Evolutionary conservation across 2,329 filamentous ascomycete species (phyloP), one percentile per base, ranked within the genome.

Genomic region (Fusarium scirpi): DNA sequence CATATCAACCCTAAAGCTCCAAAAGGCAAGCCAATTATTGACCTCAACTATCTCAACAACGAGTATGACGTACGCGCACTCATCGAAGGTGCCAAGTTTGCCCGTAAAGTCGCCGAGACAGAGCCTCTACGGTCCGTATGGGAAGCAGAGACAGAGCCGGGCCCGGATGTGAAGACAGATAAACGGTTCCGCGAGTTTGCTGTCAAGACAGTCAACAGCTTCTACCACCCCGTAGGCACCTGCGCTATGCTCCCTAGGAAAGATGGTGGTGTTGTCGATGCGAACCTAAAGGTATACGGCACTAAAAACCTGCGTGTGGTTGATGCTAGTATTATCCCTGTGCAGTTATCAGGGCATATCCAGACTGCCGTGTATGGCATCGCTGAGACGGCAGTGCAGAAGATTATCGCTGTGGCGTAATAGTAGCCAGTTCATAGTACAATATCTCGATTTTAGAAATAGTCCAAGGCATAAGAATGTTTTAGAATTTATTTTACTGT

Each of bases 321-420:
- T 40, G 48, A 60, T 55, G 57, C 57, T n/a, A 55, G 57, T n/a
- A 55, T 60, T 8, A 60, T 60, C 3, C 57, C 57, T 3, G 49
- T 60, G 1, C 57, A 55, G 30, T 12, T 55, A 5, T 55, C 57
- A 2, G 57, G 49, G 3, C 57, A 60, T 29, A 55, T 55, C 22
- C 41, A 55, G 24, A 60, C 57, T 3, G 49, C 57, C 1, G 57
- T 55, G 2, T 60, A 60, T 60, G 57, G 49, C 2, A 47, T 60
- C 12, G 57, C 57, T 0, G 57, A 60, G 22, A 55, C 29, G 3
- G 56, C 47, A 3, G 47, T 47, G 3, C 20, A 44, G 11, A 53
- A 53, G 38, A 58, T 58, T 6, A 58, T 58, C n/a, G 6, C 22
- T 27, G 53, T 43, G 2, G 53, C 29, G 5, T 24, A 2, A 7